Conservation (phyloP, 1,284 basidiomycete genomes). For the Ceratorhiza oryzae-sativae region DNA sequence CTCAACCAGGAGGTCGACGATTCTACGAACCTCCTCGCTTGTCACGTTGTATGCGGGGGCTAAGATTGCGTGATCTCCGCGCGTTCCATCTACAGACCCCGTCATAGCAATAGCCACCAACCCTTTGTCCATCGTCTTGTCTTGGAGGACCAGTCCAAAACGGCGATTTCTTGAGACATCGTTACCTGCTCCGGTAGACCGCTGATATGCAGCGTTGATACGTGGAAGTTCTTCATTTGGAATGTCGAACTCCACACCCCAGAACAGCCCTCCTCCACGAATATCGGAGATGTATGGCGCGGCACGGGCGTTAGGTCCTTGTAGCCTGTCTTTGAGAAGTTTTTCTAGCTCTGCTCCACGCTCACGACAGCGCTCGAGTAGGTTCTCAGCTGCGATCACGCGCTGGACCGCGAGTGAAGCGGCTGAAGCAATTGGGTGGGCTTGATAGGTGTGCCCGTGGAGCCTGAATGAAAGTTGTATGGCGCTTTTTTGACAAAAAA, state of each 20-base stretch:
- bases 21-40: conserved; percentile 67
- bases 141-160: conserved; percentile 42
- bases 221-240: conserved; percentile 57
- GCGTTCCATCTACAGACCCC: conserved; percentile 75
- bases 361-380: conserved; percentile 68
- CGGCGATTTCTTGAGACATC: conserved; percentile 33
- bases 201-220: conserved; percentile 36
- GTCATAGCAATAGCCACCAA: conserved; percentile 74
- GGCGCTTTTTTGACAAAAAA: neutral
- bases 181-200: conserved; percentile 19
- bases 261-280: conserved; percentile 81
- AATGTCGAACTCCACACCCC: conserved; percentile 73
- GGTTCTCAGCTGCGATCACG: conserved; percentile 70
- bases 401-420: conserved; percentile 81
- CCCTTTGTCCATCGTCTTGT: conserved; percentile 60
- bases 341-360: conserved; percentile 68
- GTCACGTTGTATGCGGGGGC: conserved; percentile 79
- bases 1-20: conserved; percentile 66
- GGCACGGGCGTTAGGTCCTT: conserved; percentile 61
- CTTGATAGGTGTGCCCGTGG: conserved; percentile 88
- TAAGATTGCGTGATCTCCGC: conserved; percentile 72
- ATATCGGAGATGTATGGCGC: conserved; percentile 75
- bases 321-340: conserved; percentile 64
- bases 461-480: conserved; percentile 47
- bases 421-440: conserved; percentile 75